Conservation (phyloP, 73 alveolate genomes). For the Tetrahymena elliotti region DNA sequence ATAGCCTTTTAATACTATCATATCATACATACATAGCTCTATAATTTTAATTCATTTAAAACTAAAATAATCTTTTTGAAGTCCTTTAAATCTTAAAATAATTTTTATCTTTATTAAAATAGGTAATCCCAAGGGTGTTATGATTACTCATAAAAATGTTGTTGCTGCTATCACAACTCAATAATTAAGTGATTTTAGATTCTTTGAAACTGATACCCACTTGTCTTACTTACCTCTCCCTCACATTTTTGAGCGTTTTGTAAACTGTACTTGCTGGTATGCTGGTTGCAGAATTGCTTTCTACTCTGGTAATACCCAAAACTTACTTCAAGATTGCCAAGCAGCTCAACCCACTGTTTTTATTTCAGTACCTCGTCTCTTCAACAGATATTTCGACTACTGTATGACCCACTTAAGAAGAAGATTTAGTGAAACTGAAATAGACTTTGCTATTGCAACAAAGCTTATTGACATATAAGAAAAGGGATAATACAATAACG, state of each 20-base stretch:
- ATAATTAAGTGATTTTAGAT: conserved; percentile 42
- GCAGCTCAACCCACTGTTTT: conserved; percentile 54
- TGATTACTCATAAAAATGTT: conserved; percentile 68
- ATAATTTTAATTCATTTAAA: too few species aligned
- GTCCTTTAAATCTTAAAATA: neutral
- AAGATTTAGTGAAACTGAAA: conserved; percentile 11
- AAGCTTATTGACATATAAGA: conserved; percentile 43
- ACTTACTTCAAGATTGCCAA: conserved; percentile 72
- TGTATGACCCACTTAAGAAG: neutral
- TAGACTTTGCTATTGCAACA: conserved; percentile 63
- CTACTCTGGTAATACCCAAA: conserved; percentile 75
- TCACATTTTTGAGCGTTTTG: conserved; percentile 85
- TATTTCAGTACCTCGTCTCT: conserved; percentile 33
- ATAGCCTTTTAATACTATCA: too few species aligned
- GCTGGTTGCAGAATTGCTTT: conserved; percentile 71
- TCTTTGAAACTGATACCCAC: conserved; percentile 71
- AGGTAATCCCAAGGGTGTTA: conserved; percentile 91
- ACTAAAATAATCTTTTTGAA: too few species aligned
- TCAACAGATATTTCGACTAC: conserved; percentile 55
- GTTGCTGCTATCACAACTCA: conserved; percentile 46
- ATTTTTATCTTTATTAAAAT: neutral
- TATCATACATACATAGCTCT: too few species aligned
- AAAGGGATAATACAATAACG: conserved; percentile 45
- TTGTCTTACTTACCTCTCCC: conserved; percentile 93
- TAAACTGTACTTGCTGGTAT: conserved; percentile 43